Evolutionary conservation across 2,329 filamentous ascomycete genomes (phyloP), one percentile per base, ranked within the genome.

Genomic region (Corinectria fuckeliana): DNA sequence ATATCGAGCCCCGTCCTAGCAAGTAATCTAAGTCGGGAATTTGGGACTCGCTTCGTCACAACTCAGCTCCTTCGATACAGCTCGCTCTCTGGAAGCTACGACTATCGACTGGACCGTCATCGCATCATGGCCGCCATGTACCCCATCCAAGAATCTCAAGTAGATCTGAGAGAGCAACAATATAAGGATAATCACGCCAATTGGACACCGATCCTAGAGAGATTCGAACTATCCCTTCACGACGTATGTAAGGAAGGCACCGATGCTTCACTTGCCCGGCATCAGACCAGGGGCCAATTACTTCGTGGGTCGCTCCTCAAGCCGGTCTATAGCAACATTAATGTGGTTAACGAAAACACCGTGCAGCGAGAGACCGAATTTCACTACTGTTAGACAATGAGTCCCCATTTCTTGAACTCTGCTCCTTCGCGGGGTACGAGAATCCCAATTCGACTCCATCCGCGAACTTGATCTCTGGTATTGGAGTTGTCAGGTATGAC

Each of bases 381-480:
- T 66, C 74, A 0, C 64, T 79, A 10, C 51, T 78, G 0, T 58
- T 78, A 11, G 77, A 79, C 51, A 63, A 71, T 16, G 75, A 74
- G 28, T 77, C 76, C 2, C 75, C 77, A 2, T 78, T 79, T 55
- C 65, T 78, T 1, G 77, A 79, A 34, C 65, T 79, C 4, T 68
- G 75, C 5, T 48, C 71, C 0, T 78, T 78, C 61, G 74, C 76
- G 1, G 77, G 77, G 0, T 76, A 71, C 55, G 39, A 41, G 5
- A 68, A 76, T 18, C 38, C 64, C 4, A 71, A 76, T 20, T 79
- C 77, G 1, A 74, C 71, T 1, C 71, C 74, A 3, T 75, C 69
- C 39, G 77, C 72, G 1, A 77, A 74, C 53, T 50, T 78, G 14
- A 72, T 78, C 28, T 69, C 75, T 2, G 77, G 77, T 0, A 77